phyloP scores from a whole-genome alignment of 495 filamentous ascomycete species.

The Podospora anserina region DNA sequence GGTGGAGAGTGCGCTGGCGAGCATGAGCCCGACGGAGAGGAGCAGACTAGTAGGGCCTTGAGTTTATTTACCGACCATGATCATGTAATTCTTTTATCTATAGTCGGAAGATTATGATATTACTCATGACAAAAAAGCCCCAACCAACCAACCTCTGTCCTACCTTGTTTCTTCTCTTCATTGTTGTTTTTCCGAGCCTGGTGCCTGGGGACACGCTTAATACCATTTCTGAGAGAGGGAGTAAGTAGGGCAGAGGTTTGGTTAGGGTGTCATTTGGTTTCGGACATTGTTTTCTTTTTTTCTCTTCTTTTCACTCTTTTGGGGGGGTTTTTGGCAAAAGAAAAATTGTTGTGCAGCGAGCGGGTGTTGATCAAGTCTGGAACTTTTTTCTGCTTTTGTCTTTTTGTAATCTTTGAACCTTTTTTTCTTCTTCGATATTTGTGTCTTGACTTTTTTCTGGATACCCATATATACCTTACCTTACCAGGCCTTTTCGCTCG shows the following conservation, averaged over 20 bases:
- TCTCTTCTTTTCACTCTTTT: not conserved
- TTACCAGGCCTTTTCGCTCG: not conserved
- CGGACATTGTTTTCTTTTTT: not conserved
- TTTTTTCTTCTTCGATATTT: not conserved
- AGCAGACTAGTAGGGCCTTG: not conserved
- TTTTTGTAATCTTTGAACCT: not conserved
- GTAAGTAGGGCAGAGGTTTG: not conserved
- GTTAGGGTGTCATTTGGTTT: not conserved
- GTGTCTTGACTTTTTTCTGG: not conserved
- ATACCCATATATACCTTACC: not conserved
- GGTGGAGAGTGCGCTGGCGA: slow-evolving; percentile 20
- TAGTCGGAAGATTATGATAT: slow-evolving; percentile 2
- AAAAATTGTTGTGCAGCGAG: not conserved
- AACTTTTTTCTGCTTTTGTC: not conserved
- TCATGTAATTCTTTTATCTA: not conserved
- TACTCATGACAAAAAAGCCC: not conserved
- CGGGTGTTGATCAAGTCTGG: not conserved
- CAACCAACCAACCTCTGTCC: not conserved
- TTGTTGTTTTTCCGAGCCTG: not conserved
- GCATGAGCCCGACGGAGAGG: not conserved
- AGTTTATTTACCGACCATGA: not conserved
- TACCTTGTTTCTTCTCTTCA: not conserved
- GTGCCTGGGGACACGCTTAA: not conserved
- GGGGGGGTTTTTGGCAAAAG: not conserved
- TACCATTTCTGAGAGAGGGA: not conserved